These are phyloP conservation scores for Platanthera zijinensis DNA, from an alignment of 106 monocot species.

Conservation along the genomic window DNA sequence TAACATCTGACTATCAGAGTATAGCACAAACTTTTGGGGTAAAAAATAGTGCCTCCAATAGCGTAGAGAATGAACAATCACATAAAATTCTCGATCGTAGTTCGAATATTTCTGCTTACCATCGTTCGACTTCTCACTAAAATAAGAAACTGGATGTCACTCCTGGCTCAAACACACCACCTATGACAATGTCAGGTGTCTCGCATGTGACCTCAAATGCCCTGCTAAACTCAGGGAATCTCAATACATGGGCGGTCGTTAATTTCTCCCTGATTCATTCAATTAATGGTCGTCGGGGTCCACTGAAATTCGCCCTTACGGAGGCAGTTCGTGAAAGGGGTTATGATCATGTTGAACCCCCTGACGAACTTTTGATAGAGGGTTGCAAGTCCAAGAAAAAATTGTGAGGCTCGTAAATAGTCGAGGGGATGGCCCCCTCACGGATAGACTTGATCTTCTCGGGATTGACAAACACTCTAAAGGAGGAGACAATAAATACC, in stretches of 20 bases:
- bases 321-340: not conserved
- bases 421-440: not conserved
- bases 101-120: not conserved
- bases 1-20: not conserved
- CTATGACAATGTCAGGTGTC: not conserved
- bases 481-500: not conserved
- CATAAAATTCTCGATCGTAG: too few species aligned
- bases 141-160: too few species aligned
- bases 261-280: not conserved
- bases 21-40: not conserved
- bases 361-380: not conserved
- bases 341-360: not conserved
- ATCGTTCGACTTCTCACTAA: not conserved
- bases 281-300: not conserved
- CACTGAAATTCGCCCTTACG: not conserved
- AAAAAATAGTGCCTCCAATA: not conserved
- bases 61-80: too few species aligned
- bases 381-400: not conserved
- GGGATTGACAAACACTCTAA: not conserved
- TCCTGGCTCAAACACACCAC: not conserved
- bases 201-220: not conserved
- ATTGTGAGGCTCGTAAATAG: not conserved
- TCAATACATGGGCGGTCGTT: not conserved
- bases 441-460: not conserved
- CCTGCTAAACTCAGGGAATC: not conserved